Base-by-base conservation (phyloP, 176 grass and related monocot genomes). In the Zoysia pacifica region DNA sequence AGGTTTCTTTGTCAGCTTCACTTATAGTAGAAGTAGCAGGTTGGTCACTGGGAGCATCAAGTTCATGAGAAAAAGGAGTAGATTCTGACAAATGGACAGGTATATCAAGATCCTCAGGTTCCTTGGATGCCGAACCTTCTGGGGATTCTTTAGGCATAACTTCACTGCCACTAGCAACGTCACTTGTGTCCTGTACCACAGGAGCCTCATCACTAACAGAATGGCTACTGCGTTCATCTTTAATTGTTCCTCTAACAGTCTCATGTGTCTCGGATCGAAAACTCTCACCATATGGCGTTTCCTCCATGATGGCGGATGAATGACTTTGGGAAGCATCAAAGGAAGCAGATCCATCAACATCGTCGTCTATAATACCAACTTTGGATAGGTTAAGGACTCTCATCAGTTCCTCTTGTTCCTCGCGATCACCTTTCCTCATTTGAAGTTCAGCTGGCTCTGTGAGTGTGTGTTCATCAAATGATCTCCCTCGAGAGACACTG, bases 391-490 rank as follows among this genome's bases (percentile, higher is more conserved):
- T 85, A 78, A 98, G 89, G 55, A 76, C 87, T 70, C 92, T 82
- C 77, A 66, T 86, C 39, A 98, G 81, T 86, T 94, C 96, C 73
- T 94, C 92, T 83, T 91, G 88, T 84, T 98, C 96, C 77, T 98
- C 84, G 39, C 82, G 75, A 62, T 98, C 90, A 18, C 96, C 96
- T 82, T 76, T 81, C 45, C 88, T 78, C 58, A 8, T 90, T 19
- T 78, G 70, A 69, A 85, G 52, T 48, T 87, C 75, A 77, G 50
- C 37, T 71, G 89, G 7, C 42, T 65, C 60, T 67, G 82, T 20
- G 60, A 91, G 51, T 79, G 83, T 79, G 72, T 43, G 75, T 46
- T 93, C 92, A 81, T 98, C 90, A 87, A 93, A 94, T 70, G 96
- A 93, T 85, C 40, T 88, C 62, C 81, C 96, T 62, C 69, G 82